Percentiles rank a stretch among this genome's conserved stretches.
Evolutionary conservation across 768 basidiomycete genomes (phyloP).

Genomic region (Psilocybe cubensis): DNA sequence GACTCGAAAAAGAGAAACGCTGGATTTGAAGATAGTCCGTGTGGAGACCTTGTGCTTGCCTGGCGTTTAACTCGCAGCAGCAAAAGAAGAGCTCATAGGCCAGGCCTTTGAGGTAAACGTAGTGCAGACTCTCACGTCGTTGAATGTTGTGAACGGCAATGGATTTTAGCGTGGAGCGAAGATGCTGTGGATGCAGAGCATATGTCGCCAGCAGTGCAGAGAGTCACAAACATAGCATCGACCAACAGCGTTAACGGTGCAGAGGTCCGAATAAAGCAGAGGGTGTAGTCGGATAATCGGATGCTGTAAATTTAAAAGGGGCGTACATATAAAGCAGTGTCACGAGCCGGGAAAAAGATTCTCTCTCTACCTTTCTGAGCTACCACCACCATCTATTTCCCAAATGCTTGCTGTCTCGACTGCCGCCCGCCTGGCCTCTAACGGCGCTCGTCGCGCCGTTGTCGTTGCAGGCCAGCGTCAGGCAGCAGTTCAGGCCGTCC

Average conservation of each 20-base stretch:
- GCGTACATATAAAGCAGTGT: conserved; percentile 17
- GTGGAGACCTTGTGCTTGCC: background rate
- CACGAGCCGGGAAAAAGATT: conserved; percentile 26
- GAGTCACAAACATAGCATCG: conserved; percentile 21
- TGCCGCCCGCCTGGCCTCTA: conserved; percentile 36
- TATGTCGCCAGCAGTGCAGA: conserved; percentile 2
- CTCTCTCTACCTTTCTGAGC: conserved; percentile 13
- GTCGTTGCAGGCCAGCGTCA: conserved; percentile 54
- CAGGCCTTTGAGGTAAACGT: background rate
- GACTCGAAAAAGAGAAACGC: background rate
- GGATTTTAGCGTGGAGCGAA: background rate
- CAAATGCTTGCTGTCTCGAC: conserved; percentile 40
- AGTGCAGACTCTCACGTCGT: background rate
- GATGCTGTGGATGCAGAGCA: background rate
- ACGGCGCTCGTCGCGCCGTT: conserved; percentile 47
- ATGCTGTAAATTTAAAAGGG: conserved; percentile 12
- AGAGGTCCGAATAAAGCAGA: conserved; percentile 21
- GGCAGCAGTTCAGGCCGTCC: conserved; percentile 43
- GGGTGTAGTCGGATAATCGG: conserved; percentile 19
- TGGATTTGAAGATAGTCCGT: background rate
- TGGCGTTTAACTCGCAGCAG: background rate
- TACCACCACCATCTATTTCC: conserved; percentile 16
- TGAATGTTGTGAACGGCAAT: background rate
- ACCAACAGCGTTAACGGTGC: conserved; percentile 34
- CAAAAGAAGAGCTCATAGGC: background rate